A percentile compares a stretch with the other conserved stretches of the same genome.
Conservation (phyloP, 2,329 filamentous ascomycete genomes). For the Botrytis elliptica region DNA sequence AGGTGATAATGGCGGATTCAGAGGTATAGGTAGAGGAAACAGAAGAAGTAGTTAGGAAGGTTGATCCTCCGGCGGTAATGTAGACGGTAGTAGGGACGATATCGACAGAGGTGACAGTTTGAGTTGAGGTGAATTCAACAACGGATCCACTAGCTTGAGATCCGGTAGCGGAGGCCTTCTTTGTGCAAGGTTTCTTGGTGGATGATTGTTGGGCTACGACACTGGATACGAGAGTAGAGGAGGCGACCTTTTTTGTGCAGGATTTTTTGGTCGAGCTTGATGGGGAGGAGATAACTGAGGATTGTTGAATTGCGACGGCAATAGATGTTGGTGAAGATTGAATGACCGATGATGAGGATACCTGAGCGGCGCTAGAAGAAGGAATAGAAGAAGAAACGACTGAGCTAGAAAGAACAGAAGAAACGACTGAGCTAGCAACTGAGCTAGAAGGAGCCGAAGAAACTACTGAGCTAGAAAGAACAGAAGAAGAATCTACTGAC, state of each 20-base stretch:
- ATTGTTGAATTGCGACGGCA: no score
- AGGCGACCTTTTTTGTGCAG: constrained; percentile 4
- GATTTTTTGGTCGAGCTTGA: neutral
- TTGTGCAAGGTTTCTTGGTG: neutral
- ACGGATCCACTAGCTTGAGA: neutral
- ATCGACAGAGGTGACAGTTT: neutral
- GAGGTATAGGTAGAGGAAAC: neutral
- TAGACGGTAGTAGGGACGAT: neutral
- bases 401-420: constrained; percentile 1
- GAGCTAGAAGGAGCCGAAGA: neutral
- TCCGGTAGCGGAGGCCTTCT: neutral
- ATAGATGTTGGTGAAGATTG: neutral
- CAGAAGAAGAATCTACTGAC: constrained; percentile 18
- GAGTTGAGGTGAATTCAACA: neutral
- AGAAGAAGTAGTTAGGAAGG: neutral
- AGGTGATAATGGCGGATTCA: neutral
- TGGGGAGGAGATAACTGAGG: no score
- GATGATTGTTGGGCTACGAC: neutral
- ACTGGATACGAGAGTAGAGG: neutral
- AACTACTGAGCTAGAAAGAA: neutral
- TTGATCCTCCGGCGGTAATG: neutral
- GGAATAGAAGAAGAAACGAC: neutral
- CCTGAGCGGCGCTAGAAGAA: neutral
- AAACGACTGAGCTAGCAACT: neutral
- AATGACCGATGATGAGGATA: neutral